Conservation (phyloP, 2,329 filamentous ascomycete species). For the Pestalotiopsis sp. region DNA sequence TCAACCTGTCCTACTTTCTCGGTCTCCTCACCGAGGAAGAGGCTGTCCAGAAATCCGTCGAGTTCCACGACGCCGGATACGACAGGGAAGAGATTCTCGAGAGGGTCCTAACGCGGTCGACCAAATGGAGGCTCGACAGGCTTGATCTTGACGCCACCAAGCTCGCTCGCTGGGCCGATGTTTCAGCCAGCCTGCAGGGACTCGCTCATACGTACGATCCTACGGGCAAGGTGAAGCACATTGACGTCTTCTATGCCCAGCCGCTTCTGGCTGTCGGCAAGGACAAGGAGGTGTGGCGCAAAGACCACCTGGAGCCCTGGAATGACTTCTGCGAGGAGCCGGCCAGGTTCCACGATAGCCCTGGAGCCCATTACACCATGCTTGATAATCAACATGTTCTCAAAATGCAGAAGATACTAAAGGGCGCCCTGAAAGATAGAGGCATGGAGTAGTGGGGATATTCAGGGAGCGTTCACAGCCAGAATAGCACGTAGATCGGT, state of each 20-base stretch:
- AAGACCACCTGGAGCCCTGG: constrained; percentile 32
- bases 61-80: constrained; percentile 12
- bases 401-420: constrained; percentile 32
- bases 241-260: constrained; percentile 41
- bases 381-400: constrained; percentile 33
- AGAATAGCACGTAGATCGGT: background rate
- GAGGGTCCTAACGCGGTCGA: constrained; percentile 22
- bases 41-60: constrained; percentile 19
- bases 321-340: constrained; percentile 26
- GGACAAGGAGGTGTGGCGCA: constrained; percentile 27
- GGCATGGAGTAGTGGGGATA: constrained; percentile 9
- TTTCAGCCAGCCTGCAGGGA: constrained; percentile 33
- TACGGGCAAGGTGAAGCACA: constrained; percentile 28
- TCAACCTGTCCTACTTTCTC: constrained; percentile 38
- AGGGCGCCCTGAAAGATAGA: constrained; percentile 20
- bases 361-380: constrained; percentile 39
- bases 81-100: constrained; percentile 22
- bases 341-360: constrained; percentile 33
- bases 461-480: background rate
- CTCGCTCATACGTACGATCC: constrained; percentile 40
- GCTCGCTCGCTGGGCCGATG: constrained; percentile 32
- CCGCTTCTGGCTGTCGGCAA: constrained; percentile 30
- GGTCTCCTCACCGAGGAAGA: constrained; percentile 33
- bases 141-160: constrained; percentile 25
- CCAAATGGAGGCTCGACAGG: constrained; percentile 23